Evolutionary conservation across 768 basidiomycete species (phyloP).

Genomic region (Guyanaporus albipodus): DNA sequence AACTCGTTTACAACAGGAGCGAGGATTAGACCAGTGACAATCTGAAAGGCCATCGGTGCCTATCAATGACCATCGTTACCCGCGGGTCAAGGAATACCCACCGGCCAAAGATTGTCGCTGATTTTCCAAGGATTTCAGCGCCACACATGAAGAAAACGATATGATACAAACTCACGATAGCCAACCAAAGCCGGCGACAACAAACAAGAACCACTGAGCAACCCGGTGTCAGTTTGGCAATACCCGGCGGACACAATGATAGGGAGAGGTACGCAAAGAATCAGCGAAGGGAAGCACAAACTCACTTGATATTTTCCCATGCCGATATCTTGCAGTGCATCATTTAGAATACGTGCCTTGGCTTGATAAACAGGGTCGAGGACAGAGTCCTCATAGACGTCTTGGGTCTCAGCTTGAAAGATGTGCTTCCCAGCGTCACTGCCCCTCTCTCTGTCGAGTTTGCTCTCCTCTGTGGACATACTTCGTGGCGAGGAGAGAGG

Average conservation of each 20-base stretch:
- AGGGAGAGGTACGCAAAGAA: neutral
- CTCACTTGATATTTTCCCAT: slow-evolving; percentile 67
- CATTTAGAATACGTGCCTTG: slow-evolving; percentile 54
- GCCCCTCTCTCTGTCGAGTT: slow-evolving; percentile 4
- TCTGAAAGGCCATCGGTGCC: slow-evolving; percentile 30
- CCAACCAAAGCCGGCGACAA: slow-evolving; percentile 74
- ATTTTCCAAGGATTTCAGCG: slow-evolving; percentile 21
- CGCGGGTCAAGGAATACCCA: slow-evolving; percentile 29
- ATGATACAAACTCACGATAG: slow-evolving; percentile 55
- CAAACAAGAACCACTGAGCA: slow-evolving; percentile 55
- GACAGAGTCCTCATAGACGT: slow-evolving; percentile 25
- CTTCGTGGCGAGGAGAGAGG: neutral
- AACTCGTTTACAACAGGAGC: slow-evolving; percentile 65
- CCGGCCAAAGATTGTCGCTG: slow-evolving; percentile 71
- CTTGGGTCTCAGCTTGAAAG: slow-evolving; percentile 13
- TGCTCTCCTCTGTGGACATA: slow-evolving; percentile 18
- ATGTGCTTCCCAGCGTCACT: neutral
- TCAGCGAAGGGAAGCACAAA: neutral
- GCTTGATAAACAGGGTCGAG: slow-evolving; percentile 57
- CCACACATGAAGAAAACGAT: neutral
- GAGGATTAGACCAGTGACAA: slow-evolving; percentile 64
- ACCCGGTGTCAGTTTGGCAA: neutral
- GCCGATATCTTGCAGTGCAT: slow-evolving; percentile 61
- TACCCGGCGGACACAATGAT: neutral
- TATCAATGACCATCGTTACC: neutral